phyloP scores from a whole-genome alignment of 495 filamentous ascomycete species.

The Rusavskia elegans region DNA sequence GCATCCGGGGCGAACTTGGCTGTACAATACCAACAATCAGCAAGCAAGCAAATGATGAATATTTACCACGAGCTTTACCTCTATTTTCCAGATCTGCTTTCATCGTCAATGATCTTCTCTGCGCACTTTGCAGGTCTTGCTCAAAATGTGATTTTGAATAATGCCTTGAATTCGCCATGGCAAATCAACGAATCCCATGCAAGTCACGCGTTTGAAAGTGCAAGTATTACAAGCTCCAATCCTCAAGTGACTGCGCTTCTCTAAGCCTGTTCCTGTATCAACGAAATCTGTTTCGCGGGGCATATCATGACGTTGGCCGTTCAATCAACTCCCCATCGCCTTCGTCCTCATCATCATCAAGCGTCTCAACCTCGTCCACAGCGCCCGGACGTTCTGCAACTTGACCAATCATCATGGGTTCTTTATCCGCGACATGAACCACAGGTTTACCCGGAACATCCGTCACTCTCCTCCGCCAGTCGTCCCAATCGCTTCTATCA shows the following conservation, averaged over 20 bases:
- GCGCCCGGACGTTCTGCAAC: slow-evolving; percentile 48
- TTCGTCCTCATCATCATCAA: slow-evolving; percentile 56
- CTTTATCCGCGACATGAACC: slow-evolving; percentile 59
- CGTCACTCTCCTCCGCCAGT: slow-evolving; percentile 57
- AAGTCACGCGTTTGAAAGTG: too few relatives aligned
- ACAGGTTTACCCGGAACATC: slow-evolving; percentile 66
- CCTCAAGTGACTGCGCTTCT: too few relatives aligned
- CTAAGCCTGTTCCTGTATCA: neutral
- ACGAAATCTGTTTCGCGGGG: neutral
- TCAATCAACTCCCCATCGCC: slow-evolving; percentile 11
- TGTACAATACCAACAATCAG: slow-evolving; percentile 12
- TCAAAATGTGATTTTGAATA: too few relatives aligned
- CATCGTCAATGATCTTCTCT: too few relatives aligned
- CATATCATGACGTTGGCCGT: neutral
- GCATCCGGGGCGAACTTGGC: slow-evolving; percentile 19
- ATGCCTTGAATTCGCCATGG: too few relatives aligned
- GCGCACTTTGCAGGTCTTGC: too few relatives aligned
- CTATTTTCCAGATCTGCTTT: too few relatives aligned
- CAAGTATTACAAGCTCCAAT: too few relatives aligned
- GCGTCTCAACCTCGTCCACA: slow-evolving; percentile 76
- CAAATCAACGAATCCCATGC: too few relatives aligned
- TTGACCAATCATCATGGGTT: slow-evolving; percentile 35
- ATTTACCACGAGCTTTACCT: neutral
- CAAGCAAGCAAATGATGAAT: neutral
- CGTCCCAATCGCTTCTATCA: slow-evolving; percentile 66